These are phyloP conservation scores for Oldenlandia corymbosa DNA, from an alignment of 257 asterid genomes.

Conservation along the genomic window DNA sequence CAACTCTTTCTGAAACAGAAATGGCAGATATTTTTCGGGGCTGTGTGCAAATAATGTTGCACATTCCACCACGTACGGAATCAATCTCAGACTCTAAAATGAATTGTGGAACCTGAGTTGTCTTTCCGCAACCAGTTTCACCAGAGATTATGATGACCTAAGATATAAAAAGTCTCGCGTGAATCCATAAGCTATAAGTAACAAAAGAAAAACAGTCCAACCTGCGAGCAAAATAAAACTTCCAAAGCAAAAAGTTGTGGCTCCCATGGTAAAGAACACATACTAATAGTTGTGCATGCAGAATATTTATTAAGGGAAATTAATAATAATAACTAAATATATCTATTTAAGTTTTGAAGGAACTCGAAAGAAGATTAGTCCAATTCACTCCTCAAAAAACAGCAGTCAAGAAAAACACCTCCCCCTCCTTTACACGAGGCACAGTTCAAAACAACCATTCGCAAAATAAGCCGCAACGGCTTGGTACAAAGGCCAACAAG, in stretches of 20 bases:
- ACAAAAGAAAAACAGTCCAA: constrained; percentile 7
- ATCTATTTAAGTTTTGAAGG: background rate
- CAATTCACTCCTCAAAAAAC: background rate
- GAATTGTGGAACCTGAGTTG: constrained; percentile 92
- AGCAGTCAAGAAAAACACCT: background rate
- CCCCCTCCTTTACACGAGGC: background rate
- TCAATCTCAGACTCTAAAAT: constrained; percentile 84
- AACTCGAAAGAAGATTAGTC: background rate
- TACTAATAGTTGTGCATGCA: no score
- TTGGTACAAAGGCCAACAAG: constrained; percentile 3
- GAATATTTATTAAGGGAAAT: no score
- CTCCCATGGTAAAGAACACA: no score
- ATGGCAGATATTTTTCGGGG: constrained; percentile 94
- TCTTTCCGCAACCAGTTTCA: constrained; percentile 99
- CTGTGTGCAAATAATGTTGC: constrained; percentile 87
- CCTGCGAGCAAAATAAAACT: background rate
- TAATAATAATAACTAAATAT: no score
- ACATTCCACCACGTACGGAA: constrained; percentile 55
- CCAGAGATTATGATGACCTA: constrained; percentile 94
- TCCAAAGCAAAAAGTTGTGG: background rate
- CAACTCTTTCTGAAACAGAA: constrained; percentile 92
- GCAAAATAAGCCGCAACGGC: background rate
- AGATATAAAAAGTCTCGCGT: constrained; percentile 16
- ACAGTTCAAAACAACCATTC: background rate
- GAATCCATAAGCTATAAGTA: constrained; percentile 13